Evolutionary conservation across 2,329 filamentous ascomycete genomes (phyloP).

Genomic region (Hypoxylon sp.): DNA sequence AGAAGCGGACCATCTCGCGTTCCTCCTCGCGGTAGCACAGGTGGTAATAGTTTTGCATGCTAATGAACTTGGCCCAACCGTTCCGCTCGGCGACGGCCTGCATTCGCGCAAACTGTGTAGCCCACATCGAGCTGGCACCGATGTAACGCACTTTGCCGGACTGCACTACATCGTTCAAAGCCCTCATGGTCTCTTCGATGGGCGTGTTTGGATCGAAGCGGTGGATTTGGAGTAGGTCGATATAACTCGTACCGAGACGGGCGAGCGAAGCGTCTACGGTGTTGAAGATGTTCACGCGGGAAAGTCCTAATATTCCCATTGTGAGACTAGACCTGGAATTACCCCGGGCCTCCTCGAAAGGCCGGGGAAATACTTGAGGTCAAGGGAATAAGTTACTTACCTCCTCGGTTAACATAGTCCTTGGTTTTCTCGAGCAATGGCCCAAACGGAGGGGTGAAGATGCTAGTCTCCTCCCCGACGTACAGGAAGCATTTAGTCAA

Average conservation of each 20-base stretch:
- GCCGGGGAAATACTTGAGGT: background rate
- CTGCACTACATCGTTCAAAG: constrained; percentile 72
- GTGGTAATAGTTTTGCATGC: constrained; percentile 74
- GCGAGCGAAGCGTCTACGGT: constrained; percentile 57
- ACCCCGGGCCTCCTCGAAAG: background rate
- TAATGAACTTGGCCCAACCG: constrained; percentile 73
- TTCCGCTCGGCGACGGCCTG: constrained; percentile 65
- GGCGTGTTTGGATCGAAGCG: constrained; percentile 69
- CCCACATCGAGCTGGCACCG: constrained; percentile 65
- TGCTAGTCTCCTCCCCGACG: constrained; percentile 55
- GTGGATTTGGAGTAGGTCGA: constrained; percentile 69
- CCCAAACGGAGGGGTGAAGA: constrained; percentile 45
- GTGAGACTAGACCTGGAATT: constrained; percentile 23
- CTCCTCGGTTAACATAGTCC: constrained; percentile 58
- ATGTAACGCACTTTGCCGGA: constrained; percentile 71
- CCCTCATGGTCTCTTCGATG: constrained; percentile 74
- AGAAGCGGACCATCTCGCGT: constrained; percentile 62
- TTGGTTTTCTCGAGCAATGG: constrained; percentile 50
- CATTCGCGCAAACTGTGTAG: constrained; percentile 66
- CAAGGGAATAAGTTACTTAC: constrained; percentile 11
- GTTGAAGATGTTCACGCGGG: constrained; percentile 59
- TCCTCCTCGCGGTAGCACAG: constrained; percentile 74
- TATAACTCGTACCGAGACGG: constrained; percentile 63
- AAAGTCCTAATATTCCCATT: constrained; percentile 49
- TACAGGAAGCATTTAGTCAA: constrained; percentile 68